Evolutionary conservation across 176 grass and related monocot species (phyloP), one percentile per base, ranked within the genome.

Genomic region (Hyparrhenia diplandra): DNA sequence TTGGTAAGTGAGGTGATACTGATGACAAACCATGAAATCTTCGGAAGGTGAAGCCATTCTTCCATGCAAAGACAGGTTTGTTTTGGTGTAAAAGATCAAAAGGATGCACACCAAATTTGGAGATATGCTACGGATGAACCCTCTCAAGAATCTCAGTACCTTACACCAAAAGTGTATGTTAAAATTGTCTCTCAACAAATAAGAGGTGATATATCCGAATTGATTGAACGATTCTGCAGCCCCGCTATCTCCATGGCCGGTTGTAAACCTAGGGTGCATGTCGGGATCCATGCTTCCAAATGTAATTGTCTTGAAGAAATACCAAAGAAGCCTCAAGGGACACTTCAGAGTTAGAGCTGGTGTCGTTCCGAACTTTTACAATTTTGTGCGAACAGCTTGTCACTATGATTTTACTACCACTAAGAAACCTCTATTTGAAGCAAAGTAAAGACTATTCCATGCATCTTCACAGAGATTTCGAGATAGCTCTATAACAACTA

Each of bases 391-490:
- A 57, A 7, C 2, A 0, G 13, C 36, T 71, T 36, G 27, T 75
- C 36, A 89, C 0, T 25, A 89, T 86, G 40, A 77, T 54, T 74
- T 85, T 85, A 74, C 69, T 64, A 10, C 46, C 69, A 9, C 42
- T 58, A 54, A 0, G 6, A 7, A 16, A 8, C 18, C 69, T 52
- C 14, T 0, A n/a, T 11, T 20, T 13, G 16, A 20, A 55, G 20
- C 20, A 55, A 54, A 18, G 0, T 10, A n/a, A n/a, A 55, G 18
- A 16, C 17, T 51, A 51, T 18, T 51, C 46, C 46, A 51, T 6
- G 46, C 46, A 18, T 51, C 46, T 18, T 52, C 35, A 5, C 21
- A 1, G 82, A 2, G 52, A 41, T 8, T 0, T 6, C 18, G 31
- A n/a, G 2, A 10, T 6, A 28, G 1, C 5, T 82, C 87, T 16